phyloP scores from a whole-genome alignment of 768 basidiomycete genomes.

The Phaeotremella skinneri region DNA sequence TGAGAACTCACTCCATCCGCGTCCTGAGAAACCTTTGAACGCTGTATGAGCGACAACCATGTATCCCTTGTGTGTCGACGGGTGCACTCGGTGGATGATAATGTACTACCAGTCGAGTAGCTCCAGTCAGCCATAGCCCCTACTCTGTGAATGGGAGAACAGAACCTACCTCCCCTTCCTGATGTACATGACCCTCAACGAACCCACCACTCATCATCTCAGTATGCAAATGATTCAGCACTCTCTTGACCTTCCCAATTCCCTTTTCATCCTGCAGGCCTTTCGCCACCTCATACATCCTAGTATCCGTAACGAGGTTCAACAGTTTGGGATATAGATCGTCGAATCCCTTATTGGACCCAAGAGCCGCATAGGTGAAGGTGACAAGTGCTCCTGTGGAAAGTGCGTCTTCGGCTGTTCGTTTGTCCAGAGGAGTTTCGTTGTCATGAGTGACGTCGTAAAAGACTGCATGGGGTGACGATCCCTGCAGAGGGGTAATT shows the following conservation, averaged over 20 bases:
- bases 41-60: constrained; percentile 88
- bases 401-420: constrained; percentile 91
- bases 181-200: constrained; percentile 91
- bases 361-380: constrained; percentile 82
- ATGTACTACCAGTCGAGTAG: constrained; percentile 63
- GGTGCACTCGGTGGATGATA: constrained; percentile 85
- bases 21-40: constrained; percentile 75
- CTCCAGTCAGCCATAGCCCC: not conserved
- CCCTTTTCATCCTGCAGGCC: constrained; percentile 57
- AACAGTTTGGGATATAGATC: constrained; percentile 94
- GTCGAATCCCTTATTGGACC: constrained; percentile 95
- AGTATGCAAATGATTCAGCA: constrained; percentile 80
- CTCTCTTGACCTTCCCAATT: constrained; percentile 58
- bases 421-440: constrained; percentile 83
- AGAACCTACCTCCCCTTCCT: constrained; percentile 82
- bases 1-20: constrained; percentile 68
- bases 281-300: constrained; percentile 64
- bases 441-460: constrained; percentile 99
- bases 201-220: constrained; percentile 88
- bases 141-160: not conserved
- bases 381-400: constrained; percentile 88
- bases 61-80: constrained; percentile 84
- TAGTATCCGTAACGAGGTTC: constrained; percentile 78
- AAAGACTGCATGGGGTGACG: constrained; percentile 83
- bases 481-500: constrained; percentile 79